A percentile compares a stretch with the other conserved stretches of the same genome.
Conservation (phyloP, 257 asterid genomes). For the Nicotiana noctiflora region DNA sequence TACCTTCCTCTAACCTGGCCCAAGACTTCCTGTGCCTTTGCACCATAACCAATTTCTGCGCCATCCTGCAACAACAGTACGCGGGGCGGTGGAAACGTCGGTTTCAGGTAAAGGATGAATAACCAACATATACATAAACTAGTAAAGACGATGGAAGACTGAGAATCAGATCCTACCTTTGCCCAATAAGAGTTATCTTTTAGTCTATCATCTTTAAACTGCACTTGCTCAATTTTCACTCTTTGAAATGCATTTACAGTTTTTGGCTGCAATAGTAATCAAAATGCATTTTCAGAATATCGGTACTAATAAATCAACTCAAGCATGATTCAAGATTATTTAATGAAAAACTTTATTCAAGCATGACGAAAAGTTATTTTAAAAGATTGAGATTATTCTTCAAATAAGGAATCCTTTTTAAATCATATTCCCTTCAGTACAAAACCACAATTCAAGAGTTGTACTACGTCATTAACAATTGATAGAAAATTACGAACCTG, state of each 20-base stretch:
- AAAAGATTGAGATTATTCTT: background rate
- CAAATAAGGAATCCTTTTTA: background rate
- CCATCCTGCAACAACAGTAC: constrained; percentile 52
- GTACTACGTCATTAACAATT: background rate
- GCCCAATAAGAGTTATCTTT: constrained; percentile 98
- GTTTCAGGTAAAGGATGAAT: background rate
- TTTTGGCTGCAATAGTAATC: constrained; percentile 51
- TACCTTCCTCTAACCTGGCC: constrained; percentile 98
- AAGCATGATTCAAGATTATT: background rate
- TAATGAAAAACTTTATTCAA: background rate
- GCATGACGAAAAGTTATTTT: background rate
- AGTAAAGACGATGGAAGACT: background rate
- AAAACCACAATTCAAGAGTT: background rate
- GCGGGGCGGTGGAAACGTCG: background rate
- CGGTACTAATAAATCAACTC: background rate
- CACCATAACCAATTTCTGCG: constrained; percentile 93
- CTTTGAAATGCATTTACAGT: constrained; percentile 56
- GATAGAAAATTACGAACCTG: background rate
- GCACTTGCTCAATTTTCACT: constrained; percentile 37
- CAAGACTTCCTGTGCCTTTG: constrained; percentile 91
- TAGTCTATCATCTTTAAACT: constrained; percentile 59
- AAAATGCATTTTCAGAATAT: background rate
- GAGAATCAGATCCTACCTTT: constrained; percentile 41
- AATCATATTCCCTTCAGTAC: background rate
- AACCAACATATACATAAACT: background rate